Evolutionary conservation across 306 rosid genomes (phyloP).

Genomic region (Spatholobus suberectus): DNA sequence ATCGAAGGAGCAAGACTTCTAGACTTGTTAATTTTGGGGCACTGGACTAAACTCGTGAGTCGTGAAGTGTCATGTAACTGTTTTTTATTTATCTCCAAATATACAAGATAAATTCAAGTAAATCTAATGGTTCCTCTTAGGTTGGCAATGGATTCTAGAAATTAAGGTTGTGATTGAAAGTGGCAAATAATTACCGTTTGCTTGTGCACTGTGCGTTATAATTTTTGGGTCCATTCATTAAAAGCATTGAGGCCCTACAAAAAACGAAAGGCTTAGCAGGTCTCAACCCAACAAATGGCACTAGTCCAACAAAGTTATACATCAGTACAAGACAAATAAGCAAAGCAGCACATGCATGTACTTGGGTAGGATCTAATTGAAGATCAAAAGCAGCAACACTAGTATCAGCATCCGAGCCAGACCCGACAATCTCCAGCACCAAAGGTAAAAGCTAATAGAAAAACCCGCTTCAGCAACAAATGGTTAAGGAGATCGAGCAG

Average conservation of each 20-base stretch:
- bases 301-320: neutral
- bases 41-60: neutral
- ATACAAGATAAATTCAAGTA: neutral
- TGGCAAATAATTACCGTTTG: neutral
- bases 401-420: no score
- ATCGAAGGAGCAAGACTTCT: constrained; percentile 30
- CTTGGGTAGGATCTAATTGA: no score
- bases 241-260: neutral
- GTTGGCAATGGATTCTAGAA: neutral
- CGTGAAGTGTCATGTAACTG: neutral
- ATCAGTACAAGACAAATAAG: no score
- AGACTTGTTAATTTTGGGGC: neutral
- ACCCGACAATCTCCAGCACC: no score
- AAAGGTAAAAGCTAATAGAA: no score
- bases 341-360: no score
- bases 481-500: no score
- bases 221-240: neutral
- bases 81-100: constrained; percentile 8
- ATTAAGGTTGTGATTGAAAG: neutral
- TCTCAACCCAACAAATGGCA: no score
- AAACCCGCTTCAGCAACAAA: no score
- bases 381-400: no score
- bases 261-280: no score
- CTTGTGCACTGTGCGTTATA: neutral
- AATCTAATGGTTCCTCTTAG: neutral